These are phyloP conservation scores for Calonectria hawksworthii DNA, from an alignment of 2,329 filamentous ascomycete species.

Conservation along the genomic window DNA sequence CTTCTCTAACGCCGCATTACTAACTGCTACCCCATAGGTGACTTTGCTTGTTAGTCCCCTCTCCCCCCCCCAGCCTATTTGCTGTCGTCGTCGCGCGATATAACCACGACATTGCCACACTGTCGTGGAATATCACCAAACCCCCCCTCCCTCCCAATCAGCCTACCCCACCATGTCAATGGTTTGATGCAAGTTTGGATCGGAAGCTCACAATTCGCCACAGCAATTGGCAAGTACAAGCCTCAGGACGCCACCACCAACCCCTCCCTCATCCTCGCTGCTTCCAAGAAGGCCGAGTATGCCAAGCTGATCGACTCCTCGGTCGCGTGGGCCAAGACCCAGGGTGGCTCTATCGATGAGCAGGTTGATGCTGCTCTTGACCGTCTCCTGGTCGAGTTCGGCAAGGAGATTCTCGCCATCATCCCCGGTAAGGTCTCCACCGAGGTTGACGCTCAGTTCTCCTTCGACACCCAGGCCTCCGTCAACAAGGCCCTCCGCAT, in stretches of 20 bases:
- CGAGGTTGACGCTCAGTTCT: constrained; percentile 96
- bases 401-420: constrained; percentile 96
- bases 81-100: constrained; percentile 20
- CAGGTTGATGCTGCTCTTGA: constrained; percentile 94
- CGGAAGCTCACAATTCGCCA: constrained; percentile 46
- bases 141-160: not conserved
- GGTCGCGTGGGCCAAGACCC: constrained; percentile 86
- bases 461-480: constrained; percentile 93
- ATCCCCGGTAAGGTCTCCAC: constrained; percentile 99
- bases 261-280: constrained; percentile 97
- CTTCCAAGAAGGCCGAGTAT: constrained; percentile 98
- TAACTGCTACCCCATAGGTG: constrained; percentile 65
- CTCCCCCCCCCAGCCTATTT: constrained; percentile 6
- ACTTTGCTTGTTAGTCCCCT: constrained; percentile 79
- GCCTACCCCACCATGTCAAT: constrained; percentile 26
- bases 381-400: constrained; percentile 96
- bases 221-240: constrained; percentile 99
- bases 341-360: constrained; percentile 77
- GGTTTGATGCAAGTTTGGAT: constrained; percentile 29
- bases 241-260: constrained; percentile 99
- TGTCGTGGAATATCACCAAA: constrained; percentile 3
- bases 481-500: constrained; percentile 97
- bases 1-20: constrained; percentile 39
- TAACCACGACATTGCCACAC: constrained; percentile 10
- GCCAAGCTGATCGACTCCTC: constrained; percentile 90